These are phyloP conservation scores for Pyrus communis DNA, from an alignment of 306 rosid genomes.

Conservation along the genomic window DNA sequence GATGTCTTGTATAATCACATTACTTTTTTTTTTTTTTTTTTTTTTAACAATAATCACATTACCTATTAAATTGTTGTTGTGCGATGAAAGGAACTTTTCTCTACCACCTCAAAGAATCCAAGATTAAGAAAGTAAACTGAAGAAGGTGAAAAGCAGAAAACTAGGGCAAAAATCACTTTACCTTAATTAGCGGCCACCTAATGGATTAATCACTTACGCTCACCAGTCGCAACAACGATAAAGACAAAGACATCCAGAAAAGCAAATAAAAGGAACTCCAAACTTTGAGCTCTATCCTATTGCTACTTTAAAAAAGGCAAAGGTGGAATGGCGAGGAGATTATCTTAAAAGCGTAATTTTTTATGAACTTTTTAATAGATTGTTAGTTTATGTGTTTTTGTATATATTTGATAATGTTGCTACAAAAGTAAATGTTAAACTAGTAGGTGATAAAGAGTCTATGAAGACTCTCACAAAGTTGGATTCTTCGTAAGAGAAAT, in stretches of 20 bases:
- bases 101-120: background rate
- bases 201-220: background rate
- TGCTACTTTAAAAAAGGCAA: background rate
- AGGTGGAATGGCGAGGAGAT: too few species aligned
- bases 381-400: too few species aligned
- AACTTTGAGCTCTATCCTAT: background rate
- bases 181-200: background rate
- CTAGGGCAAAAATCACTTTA: background rate
- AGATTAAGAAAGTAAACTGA: background rate
- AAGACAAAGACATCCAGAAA: background rate
- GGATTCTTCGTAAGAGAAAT: too few species aligned
- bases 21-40: too few species aligned
- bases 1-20: too few species aligned
- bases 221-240: background rate
- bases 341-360: too few species aligned
- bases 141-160: background rate
- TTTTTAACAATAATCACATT: background rate
- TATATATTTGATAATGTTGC: fast-evolving
- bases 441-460: too few species aligned
- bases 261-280: background rate
- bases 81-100: background rate
- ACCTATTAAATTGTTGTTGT: background rate
- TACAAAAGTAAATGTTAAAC: too few species aligned
- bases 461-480: too few species aligned
- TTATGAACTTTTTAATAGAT: too few species aligned